Evolutionary conservation across 2,329 filamentous ascomycete species (phyloP).

Genomic region (Monosporascus sp.): DNA sequence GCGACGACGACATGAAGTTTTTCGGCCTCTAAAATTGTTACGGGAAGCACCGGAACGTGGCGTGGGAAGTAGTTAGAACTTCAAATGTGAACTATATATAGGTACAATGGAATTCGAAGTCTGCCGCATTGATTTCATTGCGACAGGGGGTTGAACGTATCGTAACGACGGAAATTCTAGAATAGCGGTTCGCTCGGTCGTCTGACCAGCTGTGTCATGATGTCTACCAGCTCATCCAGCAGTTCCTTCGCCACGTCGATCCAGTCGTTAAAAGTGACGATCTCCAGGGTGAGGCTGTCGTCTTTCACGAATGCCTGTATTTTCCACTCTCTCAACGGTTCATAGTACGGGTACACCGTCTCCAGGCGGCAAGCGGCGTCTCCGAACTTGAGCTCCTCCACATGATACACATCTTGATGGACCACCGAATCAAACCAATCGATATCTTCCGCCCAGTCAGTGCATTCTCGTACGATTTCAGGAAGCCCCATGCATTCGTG

Average conservation of each 20-base stretch:
- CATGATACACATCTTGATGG: constrained; percentile 56
- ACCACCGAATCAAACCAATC: constrained; percentile 52
- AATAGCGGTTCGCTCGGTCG: constrained; percentile 29
- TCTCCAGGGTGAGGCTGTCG: constrained; percentile 49
- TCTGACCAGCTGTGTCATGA: constrained; percentile 35
- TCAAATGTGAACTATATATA: background rate
- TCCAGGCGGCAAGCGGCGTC: constrained; percentile 41
- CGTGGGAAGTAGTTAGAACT: background rate
- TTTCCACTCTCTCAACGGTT: constrained; percentile 53
- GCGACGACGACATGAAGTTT: constrained; percentile 9
- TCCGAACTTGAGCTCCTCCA: constrained; percentile 47
- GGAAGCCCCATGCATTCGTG: constrained; percentile 50
- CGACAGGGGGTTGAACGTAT: too few species aligned
- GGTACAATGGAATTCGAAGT: background rate
- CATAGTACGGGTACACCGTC: constrained; percentile 54
- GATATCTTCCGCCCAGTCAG: constrained; percentile 35
- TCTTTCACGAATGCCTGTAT: constrained; percentile 54
- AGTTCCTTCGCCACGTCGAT: constrained; percentile 43
- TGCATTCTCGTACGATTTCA: constrained; percentile 46
- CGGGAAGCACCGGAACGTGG: background rate
- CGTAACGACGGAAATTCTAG: background rate
- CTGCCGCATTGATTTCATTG: background rate
- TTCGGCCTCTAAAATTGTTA: constrained; percentile 3
- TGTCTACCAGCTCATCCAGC: constrained; percentile 42
- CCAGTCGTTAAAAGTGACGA: constrained; percentile 56